Evolutionary conservation across 140 eudicot genomes (phyloP).

Genomic region (Senecio squalidus): DNA sequence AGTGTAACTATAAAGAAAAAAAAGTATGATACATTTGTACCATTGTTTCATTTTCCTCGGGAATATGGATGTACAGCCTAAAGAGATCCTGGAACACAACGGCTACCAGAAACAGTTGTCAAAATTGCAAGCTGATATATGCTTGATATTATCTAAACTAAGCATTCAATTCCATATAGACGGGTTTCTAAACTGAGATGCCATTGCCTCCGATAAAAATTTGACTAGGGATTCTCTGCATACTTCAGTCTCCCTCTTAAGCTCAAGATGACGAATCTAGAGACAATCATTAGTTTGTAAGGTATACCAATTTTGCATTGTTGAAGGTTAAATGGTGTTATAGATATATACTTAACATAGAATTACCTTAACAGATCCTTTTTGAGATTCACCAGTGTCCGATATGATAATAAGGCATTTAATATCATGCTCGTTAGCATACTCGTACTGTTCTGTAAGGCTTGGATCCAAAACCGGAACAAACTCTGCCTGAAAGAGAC

Average conservation of each 20-base stretch:
- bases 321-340: neutral
- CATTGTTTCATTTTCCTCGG: neutral
- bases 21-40: neutral
- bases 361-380: slow-evolving; percentile 76
- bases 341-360: neutral
- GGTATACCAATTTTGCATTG: neutral
- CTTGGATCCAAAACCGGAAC: slow-evolving; percentile 84
- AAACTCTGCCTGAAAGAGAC: slow-evolving; percentile 66
- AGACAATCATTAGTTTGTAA: no score
- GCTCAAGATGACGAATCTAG: slow-evolving; percentile 88
- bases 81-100: neutral
- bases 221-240: slow-evolving; percentile 58
- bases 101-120: neutral
- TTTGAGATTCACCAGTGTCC: slow-evolving; percentile 58
- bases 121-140: slow-evolving; percentile 3
- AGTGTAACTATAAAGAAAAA: neutral
- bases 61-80: neutral
- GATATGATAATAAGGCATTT: slow-evolving; percentile 78
- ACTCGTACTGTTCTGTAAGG: slow-evolving; percentile 88
- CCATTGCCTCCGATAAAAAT: slow-evolving; percentile 71
- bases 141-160: neutral
- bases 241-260: slow-evolving; percentile 75
- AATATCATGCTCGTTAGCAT: slow-evolving; percentile 91
- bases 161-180: slow-evolving; percentile 56
- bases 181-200: slow-evolving; percentile 82